These are phyloP conservation scores for Linum lewisii DNA, from an alignment of 345 rosid genomes.

Conservation along the genomic window DNA sequence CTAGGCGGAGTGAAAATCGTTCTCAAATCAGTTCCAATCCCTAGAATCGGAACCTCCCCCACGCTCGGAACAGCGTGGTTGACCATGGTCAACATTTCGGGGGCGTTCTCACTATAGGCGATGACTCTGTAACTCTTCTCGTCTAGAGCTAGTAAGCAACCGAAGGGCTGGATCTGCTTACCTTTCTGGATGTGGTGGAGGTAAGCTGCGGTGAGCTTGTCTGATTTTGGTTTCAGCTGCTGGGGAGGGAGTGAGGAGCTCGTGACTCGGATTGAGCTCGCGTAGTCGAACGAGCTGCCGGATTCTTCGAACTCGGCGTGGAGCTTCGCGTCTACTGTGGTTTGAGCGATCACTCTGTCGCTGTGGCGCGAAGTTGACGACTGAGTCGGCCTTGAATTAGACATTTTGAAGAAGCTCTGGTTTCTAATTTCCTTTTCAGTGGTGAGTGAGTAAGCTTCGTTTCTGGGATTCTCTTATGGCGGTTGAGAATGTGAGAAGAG, in stretches of 20 bases:
- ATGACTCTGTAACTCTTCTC: constrained; percentile 78
- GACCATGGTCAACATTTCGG: constrained; percentile 80
- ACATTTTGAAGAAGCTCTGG: constrained; percentile 33
- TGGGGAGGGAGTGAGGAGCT: constrained; percentile 25
- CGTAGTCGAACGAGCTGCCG: constrained; percentile 83
- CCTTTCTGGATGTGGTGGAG: constrained; percentile 97
- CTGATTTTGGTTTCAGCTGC: constrained; percentile 49
- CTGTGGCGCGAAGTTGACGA: constrained; percentile 76
- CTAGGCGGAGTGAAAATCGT: constrained; percentile 80
- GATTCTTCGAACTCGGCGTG: constrained; percentile 88
- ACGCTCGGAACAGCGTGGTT: constrained; percentile 92
- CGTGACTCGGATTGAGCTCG: constrained; percentile 61
- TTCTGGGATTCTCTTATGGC: no score
- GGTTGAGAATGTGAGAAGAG: no score
- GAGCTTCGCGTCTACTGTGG: constrained; percentile 83
- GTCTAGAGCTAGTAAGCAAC: constrained; percentile 88
- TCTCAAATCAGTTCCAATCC: constrained; percentile 65
- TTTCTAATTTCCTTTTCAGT: no score
- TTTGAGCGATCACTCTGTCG: constrained; percentile 81
- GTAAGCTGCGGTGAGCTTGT: constrained; percentile 78
- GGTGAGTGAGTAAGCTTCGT: no score
- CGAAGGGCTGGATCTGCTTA: constrained; percentile 88
- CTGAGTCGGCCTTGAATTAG: constrained; percentile 71
- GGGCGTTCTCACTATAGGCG: constrained; percentile 90
- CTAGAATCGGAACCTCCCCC: constrained; percentile 70